A percentile compares a stretch with the other conserved stretches of the same genome.
phyloP scores from a whole-genome alignment of 1,284 basidiomycete species.

The Hemileia vastatrix region DNA sequence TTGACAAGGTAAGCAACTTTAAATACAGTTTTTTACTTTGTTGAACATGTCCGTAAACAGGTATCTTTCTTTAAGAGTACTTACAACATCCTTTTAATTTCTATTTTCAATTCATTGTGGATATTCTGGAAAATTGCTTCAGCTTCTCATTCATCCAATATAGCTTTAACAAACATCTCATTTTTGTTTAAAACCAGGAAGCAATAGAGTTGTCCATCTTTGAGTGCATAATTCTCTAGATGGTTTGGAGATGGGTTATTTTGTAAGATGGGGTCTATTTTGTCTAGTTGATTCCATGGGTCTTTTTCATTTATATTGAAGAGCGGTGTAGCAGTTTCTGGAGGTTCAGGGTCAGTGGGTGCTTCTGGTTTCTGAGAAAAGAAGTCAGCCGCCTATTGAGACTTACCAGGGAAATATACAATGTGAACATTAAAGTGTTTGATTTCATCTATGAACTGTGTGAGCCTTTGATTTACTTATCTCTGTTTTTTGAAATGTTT shows the following conservation, averaged over 20 bases:
- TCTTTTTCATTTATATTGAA: not conserved
- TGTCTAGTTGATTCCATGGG: too few relatives aligned
- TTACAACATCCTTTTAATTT: not conserved
- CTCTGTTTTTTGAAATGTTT: constrained; percentile 8
- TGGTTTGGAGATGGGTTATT: too few relatives aligned
- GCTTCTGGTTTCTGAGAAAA: constrained; percentile 2
- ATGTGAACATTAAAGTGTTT: not conserved
- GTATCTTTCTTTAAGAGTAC: not conserved
- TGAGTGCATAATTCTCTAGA: too few relatives aligned
- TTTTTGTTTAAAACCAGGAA: not conserved
- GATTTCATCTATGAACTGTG: not conserved
- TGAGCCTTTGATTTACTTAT: not conserved
- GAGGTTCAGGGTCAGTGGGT: not conserved
- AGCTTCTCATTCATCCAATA: too few relatives aligned
- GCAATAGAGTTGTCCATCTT: too few relatives aligned
- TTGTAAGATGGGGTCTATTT: too few relatives aligned
- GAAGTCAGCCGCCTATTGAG: not conserved
- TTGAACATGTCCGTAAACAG: not conserved
- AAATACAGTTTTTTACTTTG: not conserved
- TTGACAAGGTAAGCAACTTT: not conserved
- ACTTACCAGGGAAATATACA: not conserved
- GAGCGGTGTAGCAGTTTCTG: not conserved
- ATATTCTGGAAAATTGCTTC: too few relatives aligned
- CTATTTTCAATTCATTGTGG: not conserved
- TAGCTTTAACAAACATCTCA: too few relatives aligned